A percentile compares a stretch with the other conserved stretches of the same genome.
These are phyloP conservation scores for Colletotrichum higginsianum DNA, from an alignment of 2,329 filamentous ascomycete species.

Conservation along the genomic window DNA sequence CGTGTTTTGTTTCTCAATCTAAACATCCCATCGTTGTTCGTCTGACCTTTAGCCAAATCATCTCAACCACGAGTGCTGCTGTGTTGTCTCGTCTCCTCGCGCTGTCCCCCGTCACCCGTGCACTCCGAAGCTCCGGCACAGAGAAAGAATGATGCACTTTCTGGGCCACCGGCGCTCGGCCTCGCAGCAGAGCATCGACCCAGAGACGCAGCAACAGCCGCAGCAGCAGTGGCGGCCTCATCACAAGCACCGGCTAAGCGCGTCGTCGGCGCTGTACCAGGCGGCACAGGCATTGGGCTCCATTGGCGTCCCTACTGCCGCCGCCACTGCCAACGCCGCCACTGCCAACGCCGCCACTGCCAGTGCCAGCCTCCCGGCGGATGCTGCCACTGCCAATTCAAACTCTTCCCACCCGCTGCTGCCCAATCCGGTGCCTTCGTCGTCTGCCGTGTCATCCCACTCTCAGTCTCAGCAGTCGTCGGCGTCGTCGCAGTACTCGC, in stretches of 20 bases:
- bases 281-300: slow-evolving; percentile 38
- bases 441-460: slow-evolving; percentile 20
- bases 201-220: slow-evolving; percentile 35
- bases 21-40: not conserved
- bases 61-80: not conserved
- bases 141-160: slow-evolving; percentile 28
- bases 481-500: not conserved
- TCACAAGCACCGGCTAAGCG: slow-evolving; percentile 39
- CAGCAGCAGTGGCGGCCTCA: slow-evolving; percentile 20
- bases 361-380: not conserved
- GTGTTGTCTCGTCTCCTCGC: not conserved
- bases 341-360: too few relatives aligned
- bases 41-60: not conserved
- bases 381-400: slow-evolving; percentile 4
- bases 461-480: slow-evolving; percentile 7
- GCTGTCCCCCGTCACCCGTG: not conserved
- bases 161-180: slow-evolving; percentile 39
- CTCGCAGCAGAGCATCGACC: slow-evolving; percentile 35
- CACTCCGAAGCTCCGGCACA: not conserved
- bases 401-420: slow-evolving; percentile 22
- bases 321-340: slow-evolving; percentile 36
- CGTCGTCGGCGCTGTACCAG: slow-evolving; percentile 38
- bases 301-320: slow-evolving; percentile 36
- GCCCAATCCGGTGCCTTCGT: slow-evolving; percentile 32
- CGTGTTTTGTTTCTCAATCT: not conserved